Evolutionary conservation across 768 basidiomycete genomes (phyloP).

Genomic region (Kwoniella dendrophila): DNA sequence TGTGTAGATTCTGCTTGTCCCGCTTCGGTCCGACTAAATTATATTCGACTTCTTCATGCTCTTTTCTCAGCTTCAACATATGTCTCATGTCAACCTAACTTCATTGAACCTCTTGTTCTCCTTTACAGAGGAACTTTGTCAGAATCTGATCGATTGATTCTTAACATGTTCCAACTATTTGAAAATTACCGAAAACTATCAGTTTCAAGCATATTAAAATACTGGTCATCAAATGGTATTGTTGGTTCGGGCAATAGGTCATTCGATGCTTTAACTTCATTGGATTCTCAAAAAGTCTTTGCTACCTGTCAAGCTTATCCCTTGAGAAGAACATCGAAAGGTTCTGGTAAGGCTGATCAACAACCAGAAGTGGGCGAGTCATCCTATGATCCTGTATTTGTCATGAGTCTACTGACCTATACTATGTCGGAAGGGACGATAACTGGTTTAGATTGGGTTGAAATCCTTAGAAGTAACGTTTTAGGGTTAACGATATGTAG

Average conservation of each 20-base stretch:
- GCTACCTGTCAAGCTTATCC: conserved; percentile 75
- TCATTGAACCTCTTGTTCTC: conserved; percentile 73
- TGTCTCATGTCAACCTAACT: conserved; percentile 82
- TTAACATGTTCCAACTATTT: conserved; percentile 77
- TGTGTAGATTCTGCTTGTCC: conserved; percentile 27
- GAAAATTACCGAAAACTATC: conserved; percentile 71
- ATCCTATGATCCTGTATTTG: conserved; percentile 79
- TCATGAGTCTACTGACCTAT: conserved; percentile 68
- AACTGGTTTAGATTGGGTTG: conserved; percentile 77
- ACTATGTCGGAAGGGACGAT: conserved; percentile 64
- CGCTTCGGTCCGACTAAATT: conserved; percentile 57
- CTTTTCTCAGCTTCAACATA: conserved; percentile 76
- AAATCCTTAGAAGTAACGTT: conserved; percentile 78
- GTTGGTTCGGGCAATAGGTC: conserved; percentile 41
- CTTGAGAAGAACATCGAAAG: conserved; percentile 63
- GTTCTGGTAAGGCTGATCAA: conserved; percentile 30
- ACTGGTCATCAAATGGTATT: conserved; percentile 65
- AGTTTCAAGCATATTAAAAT: conserved; percentile 64
- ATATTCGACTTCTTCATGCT: conserved; percentile 65
- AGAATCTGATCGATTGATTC: conserved; percentile 65
- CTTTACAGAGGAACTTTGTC: conserved; percentile 78
- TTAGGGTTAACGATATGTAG: conserved; percentile 72
- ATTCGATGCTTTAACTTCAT: conserved; percentile 68
- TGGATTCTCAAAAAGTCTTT: conserved; percentile 71
- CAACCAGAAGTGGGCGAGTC: conserved; percentile 55